phyloP scores from a whole-genome alignment of 352 stramenopile species.

The Phytophthora syringae region DNA sequence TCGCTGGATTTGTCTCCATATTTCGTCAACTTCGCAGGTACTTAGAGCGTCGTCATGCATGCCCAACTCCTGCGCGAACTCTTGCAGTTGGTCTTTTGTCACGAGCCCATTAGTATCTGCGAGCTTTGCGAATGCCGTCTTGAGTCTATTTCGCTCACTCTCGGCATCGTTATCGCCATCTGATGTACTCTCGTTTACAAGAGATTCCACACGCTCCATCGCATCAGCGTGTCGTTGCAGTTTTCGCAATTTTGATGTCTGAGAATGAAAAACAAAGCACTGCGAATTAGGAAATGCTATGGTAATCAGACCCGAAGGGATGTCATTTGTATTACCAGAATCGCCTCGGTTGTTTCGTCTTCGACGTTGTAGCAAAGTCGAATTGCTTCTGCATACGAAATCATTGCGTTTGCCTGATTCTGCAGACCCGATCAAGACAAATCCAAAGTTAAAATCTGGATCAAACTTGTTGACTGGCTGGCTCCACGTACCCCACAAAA shows the following conservation, averaged over 20 bases:
- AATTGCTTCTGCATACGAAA: constrained; percentile 46
- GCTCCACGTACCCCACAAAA: constrained; percentile 33
- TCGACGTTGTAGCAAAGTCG: constrained; percentile 49
- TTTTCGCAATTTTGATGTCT: constrained; percentile 50
- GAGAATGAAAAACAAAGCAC: not conserved
- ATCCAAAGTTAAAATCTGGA: not conserved
- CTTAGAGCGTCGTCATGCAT: constrained; percentile 35
- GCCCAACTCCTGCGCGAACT: constrained; percentile 40
- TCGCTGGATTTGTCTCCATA: constrained; percentile 53
- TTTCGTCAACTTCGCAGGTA: constrained; percentile 53
- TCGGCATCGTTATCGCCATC: constrained; percentile 33
- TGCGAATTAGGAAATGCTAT: not conserved
- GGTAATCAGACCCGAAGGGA: too few relatives aligned
- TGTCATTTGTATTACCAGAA: too few relatives aligned
- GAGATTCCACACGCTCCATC: constrained; percentile 29
- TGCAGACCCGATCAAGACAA: constrained; percentile 11
- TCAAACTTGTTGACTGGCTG: not conserved
- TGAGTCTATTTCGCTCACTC: constrained; percentile 28
- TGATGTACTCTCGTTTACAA: constrained; percentile 13
- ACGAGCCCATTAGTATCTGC: constrained; percentile 21
- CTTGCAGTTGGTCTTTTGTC: constrained; percentile 39
- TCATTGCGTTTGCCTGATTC: constrained; percentile 41
- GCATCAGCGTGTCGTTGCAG: constrained; percentile 47
- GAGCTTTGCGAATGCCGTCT: constrained; percentile 43
- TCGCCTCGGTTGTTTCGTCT: constrained; percentile 54